These are phyloP conservation scores for Sporopachydermia cereana DNA, from an alignment of 1,139 yeast genomes.

Conservation along the genomic window DNA sequence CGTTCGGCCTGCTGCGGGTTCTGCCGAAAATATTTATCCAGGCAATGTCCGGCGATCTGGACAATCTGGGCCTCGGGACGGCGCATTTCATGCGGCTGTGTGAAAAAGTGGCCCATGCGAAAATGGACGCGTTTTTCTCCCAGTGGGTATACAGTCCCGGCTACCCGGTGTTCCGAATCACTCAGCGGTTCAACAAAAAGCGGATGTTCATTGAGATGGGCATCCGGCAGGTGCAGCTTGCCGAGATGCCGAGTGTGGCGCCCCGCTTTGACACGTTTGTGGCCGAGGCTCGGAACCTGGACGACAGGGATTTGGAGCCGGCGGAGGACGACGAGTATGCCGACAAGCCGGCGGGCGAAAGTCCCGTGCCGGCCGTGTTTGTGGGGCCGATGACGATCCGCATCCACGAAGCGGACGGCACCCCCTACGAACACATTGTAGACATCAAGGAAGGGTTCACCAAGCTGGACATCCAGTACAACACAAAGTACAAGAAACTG, in stretches of 20 bases:
- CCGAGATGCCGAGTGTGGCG: conserved; percentile 33
- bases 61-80: conserved; percentile 69
- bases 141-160: conserved; percentile 94
- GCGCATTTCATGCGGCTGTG: conserved; percentile 83
- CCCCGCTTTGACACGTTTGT: conserved; percentile 30
- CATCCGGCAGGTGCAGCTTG: conserved; percentile 76
- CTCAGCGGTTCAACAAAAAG: conserved; percentile 88
- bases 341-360: conserved; percentile 14
- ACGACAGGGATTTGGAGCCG: background rate
- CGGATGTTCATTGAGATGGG: conserved; percentile 92
- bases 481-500: conserved; percentile 71
- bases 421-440: conserved; percentile 96
- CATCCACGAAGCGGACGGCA: conserved; percentile 98
- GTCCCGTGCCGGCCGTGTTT: conserved; percentile 38
- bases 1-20: conserved; percentile 85
- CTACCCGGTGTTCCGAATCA: conserved; percentile 75
- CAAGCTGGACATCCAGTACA: conserved; percentile 86
- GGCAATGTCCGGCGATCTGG: conserved; percentile 90
- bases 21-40: conserved; percentile 85
- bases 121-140: conserved; percentile 71
- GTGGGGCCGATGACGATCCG: conserved; percentile 95
- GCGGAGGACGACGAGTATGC: conserved; percentile 15
- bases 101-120: conserved; percentile 85
- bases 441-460: conserved; percentile 79
- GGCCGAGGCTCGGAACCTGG: conserved; percentile 25